A percentile compares a stretch with the other conserved stretches of the same genome.
Evolutionary conservation across 768 basidiomycete species (phyloP).

Genomic region (Royoungia palumana): DNA sequence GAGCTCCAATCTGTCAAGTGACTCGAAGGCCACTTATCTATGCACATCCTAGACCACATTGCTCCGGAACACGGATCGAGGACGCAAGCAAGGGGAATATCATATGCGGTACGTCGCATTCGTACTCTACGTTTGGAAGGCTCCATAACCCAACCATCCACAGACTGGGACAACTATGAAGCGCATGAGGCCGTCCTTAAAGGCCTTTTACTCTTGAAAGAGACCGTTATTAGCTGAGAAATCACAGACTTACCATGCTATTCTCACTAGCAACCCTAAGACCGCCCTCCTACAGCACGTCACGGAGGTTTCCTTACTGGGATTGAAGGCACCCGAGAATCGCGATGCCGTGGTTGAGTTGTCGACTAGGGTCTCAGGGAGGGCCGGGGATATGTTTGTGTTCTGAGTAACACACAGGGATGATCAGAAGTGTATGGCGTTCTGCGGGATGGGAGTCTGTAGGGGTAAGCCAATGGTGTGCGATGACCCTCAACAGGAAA

Average conservation of each 20-base stretch:
- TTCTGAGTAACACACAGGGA: conserved; percentile 23
- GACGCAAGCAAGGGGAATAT: too few species aligned
- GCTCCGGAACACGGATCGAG: too few species aligned
- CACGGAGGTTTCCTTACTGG: conserved; percentile 9
- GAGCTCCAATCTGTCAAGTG: too few species aligned
- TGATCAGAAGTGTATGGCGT: conserved; percentile 15
- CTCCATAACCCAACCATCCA: background rate
- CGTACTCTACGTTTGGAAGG: background rate
- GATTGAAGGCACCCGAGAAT: conserved; percentile 23
- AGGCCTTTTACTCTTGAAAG: background rate
- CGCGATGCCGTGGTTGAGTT: conserved; percentile 13
- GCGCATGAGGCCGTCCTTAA: conserved; percentile 15
- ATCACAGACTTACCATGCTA: conserved; percentile 16
- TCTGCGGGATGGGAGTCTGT: conserved; percentile 22
- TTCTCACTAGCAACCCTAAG: conserved; percentile 11
- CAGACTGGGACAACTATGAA: conserved; percentile 29
- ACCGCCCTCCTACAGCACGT: too few species aligned
- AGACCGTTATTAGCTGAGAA: conserved; percentile 1
- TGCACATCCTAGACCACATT: too few species aligned
- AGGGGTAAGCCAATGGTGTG: conserved; percentile 16
- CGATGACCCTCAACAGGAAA: background rate
- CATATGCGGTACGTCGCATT: too few species aligned
- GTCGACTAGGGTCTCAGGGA: conserved; percentile 11
- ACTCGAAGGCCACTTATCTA: too few species aligned
- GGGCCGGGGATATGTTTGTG: conserved; percentile 8